Percentiles rank a stretch among this genome's conserved stretches.
Conservation (phyloP, 2,329 filamentous ascomycete genomes). For the Beauveria asiatica region DNA sequence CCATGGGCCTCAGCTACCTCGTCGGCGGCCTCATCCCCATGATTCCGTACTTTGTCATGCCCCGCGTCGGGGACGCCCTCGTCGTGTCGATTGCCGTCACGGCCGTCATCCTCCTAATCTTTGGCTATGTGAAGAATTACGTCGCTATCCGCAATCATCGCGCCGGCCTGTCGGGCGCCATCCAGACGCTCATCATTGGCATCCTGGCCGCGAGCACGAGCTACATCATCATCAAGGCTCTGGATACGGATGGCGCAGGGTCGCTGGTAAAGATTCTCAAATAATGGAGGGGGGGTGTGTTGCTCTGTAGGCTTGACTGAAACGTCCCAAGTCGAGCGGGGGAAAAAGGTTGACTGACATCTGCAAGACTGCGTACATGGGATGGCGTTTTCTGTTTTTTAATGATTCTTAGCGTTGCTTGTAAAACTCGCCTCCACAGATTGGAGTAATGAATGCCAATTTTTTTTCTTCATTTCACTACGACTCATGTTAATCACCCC, state of each 20-base stretch:
- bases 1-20: constrained; percentile 61
- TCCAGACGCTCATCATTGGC: constrained; percentile 58
- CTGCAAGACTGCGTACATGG: neutral
- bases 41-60: constrained; percentile 58
- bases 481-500: too few relatives aligned
- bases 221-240: constrained; percentile 51
- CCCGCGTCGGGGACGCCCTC: constrained; percentile 38
- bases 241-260: constrained; percentile 29
- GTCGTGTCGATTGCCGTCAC: constrained; percentile 53
- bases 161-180: constrained; percentile 48
- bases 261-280: neutral
- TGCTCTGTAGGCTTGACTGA: neutral
- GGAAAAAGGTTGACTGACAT: neutral
- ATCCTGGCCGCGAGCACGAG: constrained; percentile 58
- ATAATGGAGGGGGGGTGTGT: too few relatives aligned
- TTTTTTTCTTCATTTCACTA: neutral
- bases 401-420: neutral
- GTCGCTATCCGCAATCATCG: constrained; percentile 42
- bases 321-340: neutral
- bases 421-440: neutral
- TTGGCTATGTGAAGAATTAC: constrained; percentile 58
- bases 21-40: constrained; percentile 63
- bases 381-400: neutral
- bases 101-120: constrained; percentile 49
- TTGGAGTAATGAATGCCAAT: neutral